These are phyloP conservation scores for Penicillium capsulatum DNA, from an alignment of 2,329 filamentous ascomycete species.

Conservation along the genomic window DNA sequence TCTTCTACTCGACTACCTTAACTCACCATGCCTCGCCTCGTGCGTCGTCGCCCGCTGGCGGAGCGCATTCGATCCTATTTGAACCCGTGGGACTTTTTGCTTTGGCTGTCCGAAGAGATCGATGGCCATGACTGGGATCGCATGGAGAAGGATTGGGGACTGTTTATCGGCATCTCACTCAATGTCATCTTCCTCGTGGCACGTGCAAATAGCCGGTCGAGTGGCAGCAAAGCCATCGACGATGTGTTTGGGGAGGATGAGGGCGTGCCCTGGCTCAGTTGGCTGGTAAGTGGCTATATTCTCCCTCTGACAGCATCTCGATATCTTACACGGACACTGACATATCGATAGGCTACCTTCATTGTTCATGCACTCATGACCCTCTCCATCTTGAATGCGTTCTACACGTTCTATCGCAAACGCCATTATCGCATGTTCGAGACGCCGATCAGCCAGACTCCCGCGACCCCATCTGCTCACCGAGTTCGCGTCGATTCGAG, in stretches of 20 bases:
- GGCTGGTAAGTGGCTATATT: conserved; percentile 51
- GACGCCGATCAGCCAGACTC: conserved; percentile 69
- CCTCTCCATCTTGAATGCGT: conserved; percentile 69
- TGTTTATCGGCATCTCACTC: conserved; percentile 67
- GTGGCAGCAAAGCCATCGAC: conserved; percentile 54
- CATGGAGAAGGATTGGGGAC: conserved; percentile 65
- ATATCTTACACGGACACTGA: no score
- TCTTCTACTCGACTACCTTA: conserved; percentile 1
- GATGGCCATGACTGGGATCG: conserved; percentile 90
- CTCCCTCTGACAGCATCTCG: no score
- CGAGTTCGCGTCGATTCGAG: conserved; percentile 85
- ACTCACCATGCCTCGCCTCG: conserved; percentile 68
- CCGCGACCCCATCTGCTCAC: conserved; percentile 77
- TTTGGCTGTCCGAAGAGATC: conserved; percentile 89
- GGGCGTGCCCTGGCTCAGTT: conserved; percentile 62
- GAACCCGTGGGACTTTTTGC: conserved; percentile 81
- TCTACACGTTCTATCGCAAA: conserved; percentile 75
- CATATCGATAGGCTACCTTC: conserved; percentile 68
- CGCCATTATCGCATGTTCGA: conserved; percentile 91
- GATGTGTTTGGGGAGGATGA: conserved; percentile 78
- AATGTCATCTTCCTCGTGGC: conserved; percentile 80
- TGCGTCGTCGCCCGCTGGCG: conserved; percentile 72
- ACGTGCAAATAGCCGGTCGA: conserved; percentile 66
- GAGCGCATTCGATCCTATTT: conserved; percentile 78
- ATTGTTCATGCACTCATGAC: conserved; percentile 65